phyloP scores from a whole-genome alignment of 441 rosid species.

The Eutrema salsugineum region DNA sequence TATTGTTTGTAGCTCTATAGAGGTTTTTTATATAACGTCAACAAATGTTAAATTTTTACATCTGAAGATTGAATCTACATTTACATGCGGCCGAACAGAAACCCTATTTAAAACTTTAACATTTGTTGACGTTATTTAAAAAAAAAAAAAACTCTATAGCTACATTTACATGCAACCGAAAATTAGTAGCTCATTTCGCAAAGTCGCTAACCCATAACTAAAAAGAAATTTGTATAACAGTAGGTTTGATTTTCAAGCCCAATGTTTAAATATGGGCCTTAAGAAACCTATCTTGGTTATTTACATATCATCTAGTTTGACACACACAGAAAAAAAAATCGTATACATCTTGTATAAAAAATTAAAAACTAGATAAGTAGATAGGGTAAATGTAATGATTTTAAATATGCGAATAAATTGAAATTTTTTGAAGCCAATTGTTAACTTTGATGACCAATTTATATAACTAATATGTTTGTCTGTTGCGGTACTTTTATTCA shows the following conservation, averaged over 20 bases:
- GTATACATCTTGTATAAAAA: no score
- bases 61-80: background rate
- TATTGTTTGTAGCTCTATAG: background rate
- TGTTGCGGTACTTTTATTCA: constrained; percentile 20
- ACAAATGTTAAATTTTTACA: no score
- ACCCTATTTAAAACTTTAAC: no score
- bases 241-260: background rate
- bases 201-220: background rate
- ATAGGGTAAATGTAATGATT: background rate
- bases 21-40: no score
- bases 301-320: no score
- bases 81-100: background rate
- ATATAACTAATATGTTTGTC: constrained; percentile 29
- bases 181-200: background rate
- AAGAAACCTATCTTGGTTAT: no score
- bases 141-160: no score
- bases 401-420: background rate
- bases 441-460: constrained; percentile 4
- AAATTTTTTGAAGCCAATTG: background rate
- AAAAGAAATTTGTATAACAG: background rate
- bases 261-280: background rate
- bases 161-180: background rate
- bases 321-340: no score
- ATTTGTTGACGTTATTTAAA: no score
- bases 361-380: no score